These are phyloP conservation scores for Xylaria palmicola DNA, from an alignment of 495 filamentous ascomycete genomes.

Conservation along the genomic window DNA sequence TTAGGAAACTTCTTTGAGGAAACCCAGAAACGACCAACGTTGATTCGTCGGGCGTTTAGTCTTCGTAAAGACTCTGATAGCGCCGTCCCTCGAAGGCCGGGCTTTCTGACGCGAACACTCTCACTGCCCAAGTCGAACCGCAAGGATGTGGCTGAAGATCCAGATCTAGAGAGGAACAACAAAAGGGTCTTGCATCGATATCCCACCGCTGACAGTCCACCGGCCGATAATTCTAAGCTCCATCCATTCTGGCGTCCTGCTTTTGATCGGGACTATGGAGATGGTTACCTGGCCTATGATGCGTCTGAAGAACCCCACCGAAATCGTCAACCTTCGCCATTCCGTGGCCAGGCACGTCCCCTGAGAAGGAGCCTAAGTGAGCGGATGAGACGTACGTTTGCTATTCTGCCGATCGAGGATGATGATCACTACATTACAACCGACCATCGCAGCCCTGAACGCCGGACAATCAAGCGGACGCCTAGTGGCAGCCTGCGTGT, in stretches of 20 bases:
- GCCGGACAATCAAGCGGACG: slow-evolving; percentile 49
- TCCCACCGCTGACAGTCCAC: slow-evolving; percentile 40
- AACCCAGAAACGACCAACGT: slow-evolving; percentile 47
- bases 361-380: slow-evolving; percentile 51
- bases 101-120: slow-evolving; percentile 42
- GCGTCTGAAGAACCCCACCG: slow-evolving; percentile 23
- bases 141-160: slow-evolving; percentile 15
- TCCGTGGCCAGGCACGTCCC: slow-evolving; percentile 40
- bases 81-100: slow-evolving; percentile 43
- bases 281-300: slow-evolving; percentile 38
- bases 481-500: slow-evolving; percentile 50
- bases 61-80: slow-evolving; percentile 58
- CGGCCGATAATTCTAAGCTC: slow-evolving; percentile 55
- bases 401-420: slow-evolving; percentile 48
- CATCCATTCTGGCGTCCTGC: slow-evolving; percentile 81
- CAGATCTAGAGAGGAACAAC: slow-evolving; percentile 33
- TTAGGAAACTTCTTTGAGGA: slow-evolving; percentile 49
- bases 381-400: slow-evolving; percentile 51
- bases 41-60: slow-evolving; percentile 58
- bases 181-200: slow-evolving; percentile 24
- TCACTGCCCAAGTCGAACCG: slow-evolving; percentile 37
- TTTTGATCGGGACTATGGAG: slow-evolving; percentile 65
- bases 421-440: slow-evolving; percentile 35
- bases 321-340: slow-evolving; percentile 38
- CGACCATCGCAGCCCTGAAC: slow-evolving; percentile 42